phyloP scores from a whole-genome alignment of 805 yeast species.

The Ogataea glucozyma region DNA sequence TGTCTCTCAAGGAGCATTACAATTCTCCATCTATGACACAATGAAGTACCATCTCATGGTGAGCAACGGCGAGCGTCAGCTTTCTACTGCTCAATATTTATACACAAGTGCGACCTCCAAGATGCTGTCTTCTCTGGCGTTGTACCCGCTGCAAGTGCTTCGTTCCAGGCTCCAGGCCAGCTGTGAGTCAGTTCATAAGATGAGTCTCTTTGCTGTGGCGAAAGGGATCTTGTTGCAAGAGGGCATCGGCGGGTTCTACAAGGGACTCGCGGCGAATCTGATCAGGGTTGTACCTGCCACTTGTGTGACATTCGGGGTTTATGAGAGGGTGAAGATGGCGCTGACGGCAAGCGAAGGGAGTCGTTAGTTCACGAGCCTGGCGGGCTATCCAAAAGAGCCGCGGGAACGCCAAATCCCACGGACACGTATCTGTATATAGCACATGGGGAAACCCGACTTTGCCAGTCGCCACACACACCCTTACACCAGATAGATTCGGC shows the following conservation, averaged over 20 bases:
- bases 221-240: constrained; percentile 45
- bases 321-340: constrained; percentile 53
- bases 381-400: too few relatives aligned
- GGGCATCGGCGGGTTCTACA: constrained; percentile 73
- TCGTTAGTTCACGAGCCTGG: too few relatives aligned
- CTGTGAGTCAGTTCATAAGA: constrained; percentile 23
- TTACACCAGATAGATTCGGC: too few relatives aligned
- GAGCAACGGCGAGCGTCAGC: constrained; percentile 20
- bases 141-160: constrained; percentile 85
- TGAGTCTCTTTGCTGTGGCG: constrained; percentile 37
- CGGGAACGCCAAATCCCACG: too few relatives aligned
- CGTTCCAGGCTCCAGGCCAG: constrained; percentile 72
- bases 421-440: too few relatives aligned
- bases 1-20: constrained; percentile 87
- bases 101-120: constrained; percentile 69
- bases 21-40: constrained; percentile 82
- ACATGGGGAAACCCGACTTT: too few relatives aligned
- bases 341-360: neutral
- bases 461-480: too few relatives aligned
- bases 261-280: constrained; percentile 78
- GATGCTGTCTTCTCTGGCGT: constrained; percentile 59
- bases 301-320: constrained; percentile 82
- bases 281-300: constrained; percentile 90
- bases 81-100: constrained; percentile 59
- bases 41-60: constrained; percentile 47